Evolutionary conservation across 495 filamentous ascomycete species (phyloP), one percentile per base, ranked within the genome.

Genomic region (Coniosporium apollinis): DNA sequence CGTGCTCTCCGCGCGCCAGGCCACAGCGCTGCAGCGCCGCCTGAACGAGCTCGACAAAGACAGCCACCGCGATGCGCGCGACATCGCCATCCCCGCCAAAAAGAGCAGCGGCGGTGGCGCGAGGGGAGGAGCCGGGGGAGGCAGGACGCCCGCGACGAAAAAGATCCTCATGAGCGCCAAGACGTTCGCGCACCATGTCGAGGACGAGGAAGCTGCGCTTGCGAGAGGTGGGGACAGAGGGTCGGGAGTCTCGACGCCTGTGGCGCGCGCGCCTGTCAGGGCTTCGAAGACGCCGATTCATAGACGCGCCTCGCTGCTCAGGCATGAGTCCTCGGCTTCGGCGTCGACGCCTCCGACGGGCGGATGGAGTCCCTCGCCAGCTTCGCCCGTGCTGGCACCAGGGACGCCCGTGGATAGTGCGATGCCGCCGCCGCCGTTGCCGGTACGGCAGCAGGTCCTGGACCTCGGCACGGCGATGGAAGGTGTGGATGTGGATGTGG

Each of bases 101-200:
- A 54, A 61, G 41, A 15, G 39, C 24, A 21, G 28, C n/a, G 39
- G 34, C 14, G 37, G 40, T 11, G 45, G 22, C 9, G 30, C 37
- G 16, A 31, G 34, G 21, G 39, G 30, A 44, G 41, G 30, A 15
- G 49, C 32, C 43, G 51, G 50, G 39, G 60, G 52, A 36, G 83
- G 85, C 54, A 65, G 69, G 37, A 84, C 84, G 13, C 64, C 78
- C 2, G 80, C 76, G 49, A 81, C 89, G n/a, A 79, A 82, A 44
- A 79, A 80, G 49, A 89, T 94, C 44, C 62, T 94, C n/a, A 72
- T 75, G 45, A 85, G 77, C 2, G 80, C 91, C 54, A 94, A 94
- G 62, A 85, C 82, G 0, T 93, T 93, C 46, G 69, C 74, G 26
- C 91, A 94, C 56, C 79, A 94, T 49, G 69, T 94, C 22, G 79